Percentiles rank a stretch among this genome's conserved stretches.
Evolutionary conservation across 2,329 filamentous ascomycete genomes (phyloP).

Genomic region (Monosporascus sp.): DNA sequence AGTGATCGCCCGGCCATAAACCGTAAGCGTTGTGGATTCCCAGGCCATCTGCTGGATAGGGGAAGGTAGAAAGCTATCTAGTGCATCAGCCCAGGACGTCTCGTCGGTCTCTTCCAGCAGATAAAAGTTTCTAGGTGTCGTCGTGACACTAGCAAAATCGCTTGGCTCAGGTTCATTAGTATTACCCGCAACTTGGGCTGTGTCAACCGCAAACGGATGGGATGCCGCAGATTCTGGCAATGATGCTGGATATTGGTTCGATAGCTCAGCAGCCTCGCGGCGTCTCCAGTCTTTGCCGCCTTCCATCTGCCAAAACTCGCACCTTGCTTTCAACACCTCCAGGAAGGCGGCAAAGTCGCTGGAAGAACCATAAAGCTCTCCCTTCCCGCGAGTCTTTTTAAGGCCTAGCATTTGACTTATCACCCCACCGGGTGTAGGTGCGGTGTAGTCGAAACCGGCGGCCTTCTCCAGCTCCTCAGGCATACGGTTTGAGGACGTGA

Average conservation of each 20-base stretch:
- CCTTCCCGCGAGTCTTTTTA: slow-evolving; percentile 29
- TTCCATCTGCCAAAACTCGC: slow-evolving; percentile 82
- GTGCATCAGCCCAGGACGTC: slow-evolving; percentile 19
- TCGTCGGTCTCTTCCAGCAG: slow-evolving; percentile 19
- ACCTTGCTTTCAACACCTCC: slow-evolving; percentile 69
- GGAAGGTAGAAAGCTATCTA: slow-evolving; percentile 6
- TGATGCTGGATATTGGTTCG: slow-evolving; percentile 7
- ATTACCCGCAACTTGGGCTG: background rate
- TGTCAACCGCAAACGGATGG: background rate
- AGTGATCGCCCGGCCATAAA: slow-evolving; percentile 59
- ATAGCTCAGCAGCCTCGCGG: slow-evolving; percentile 39
- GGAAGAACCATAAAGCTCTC: slow-evolving; percentile 52
- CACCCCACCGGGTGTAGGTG: slow-evolving; percentile 44
- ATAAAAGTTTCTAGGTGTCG: slow-evolving; percentile 25
- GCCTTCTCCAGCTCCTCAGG: slow-evolving; percentile 76
- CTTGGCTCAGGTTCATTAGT: slow-evolving; percentile 1
- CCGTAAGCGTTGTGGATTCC: slow-evolving; percentile 38
- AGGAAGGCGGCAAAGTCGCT: slow-evolving; percentile 74
- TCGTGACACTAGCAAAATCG: slow-evolving; percentile 4
- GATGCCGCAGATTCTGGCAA: slow-evolving; percentile 5
- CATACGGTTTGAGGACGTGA: slow-evolving; percentile 79
- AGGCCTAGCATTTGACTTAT: slow-evolving; percentile 44
- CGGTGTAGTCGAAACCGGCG: slow-evolving; percentile 62
- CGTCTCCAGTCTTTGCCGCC: slow-evolving; percentile 66
- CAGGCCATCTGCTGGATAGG: slow-evolving; percentile 26